These are phyloP conservation scores for Chrysanthemum seticuspe DNA, from an alignment of 129 eudicot genomes.

Conservation along the genomic window DNA sequence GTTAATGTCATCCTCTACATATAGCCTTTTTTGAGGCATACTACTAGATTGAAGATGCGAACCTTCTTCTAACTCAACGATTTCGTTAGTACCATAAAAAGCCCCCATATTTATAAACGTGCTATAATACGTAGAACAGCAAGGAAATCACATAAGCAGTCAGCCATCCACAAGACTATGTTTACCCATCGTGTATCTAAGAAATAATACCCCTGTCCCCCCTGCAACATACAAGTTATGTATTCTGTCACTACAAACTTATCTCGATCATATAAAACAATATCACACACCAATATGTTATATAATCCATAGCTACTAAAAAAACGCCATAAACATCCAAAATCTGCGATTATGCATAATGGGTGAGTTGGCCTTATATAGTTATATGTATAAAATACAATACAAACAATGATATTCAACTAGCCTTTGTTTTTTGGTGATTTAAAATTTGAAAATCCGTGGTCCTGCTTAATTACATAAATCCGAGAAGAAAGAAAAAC, in stretches of 20 bases:
- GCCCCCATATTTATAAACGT: constrained; percentile 38
- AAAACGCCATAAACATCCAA: constrained; percentile 21
- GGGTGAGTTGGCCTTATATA: not conserved
- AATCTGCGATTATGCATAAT: not conserved
- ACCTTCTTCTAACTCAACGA: constrained; percentile 54
- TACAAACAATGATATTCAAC: not conserved
- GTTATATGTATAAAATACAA: not conserved
- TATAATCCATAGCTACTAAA: no score
- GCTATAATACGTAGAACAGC: not conserved
- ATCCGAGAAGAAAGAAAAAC: not conserved
- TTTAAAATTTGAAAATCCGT: not conserved
- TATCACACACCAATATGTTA: not conserved
- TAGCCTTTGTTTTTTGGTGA: not conserved
- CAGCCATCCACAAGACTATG: constrained; percentile 27
- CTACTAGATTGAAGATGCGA: constrained; percentile 30
- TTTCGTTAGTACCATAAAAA: constrained; percentile 45
- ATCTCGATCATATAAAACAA: constrained; percentile 17
- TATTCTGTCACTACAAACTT: not conserved
- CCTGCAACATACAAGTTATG: not conserved
- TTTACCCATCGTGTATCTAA: constrained; percentile 19
- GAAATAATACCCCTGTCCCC: constrained; percentile 4
- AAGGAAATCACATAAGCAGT: not conserved
- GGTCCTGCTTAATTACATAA: not conserved
- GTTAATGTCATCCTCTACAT: constrained; percentile 77
- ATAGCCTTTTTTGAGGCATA: constrained; percentile 38